These are phyloP conservation scores for Penicillium coffeae DNA, from an alignment of 495 filamentous ascomycete species.

Conservation along the genomic window DNA sequence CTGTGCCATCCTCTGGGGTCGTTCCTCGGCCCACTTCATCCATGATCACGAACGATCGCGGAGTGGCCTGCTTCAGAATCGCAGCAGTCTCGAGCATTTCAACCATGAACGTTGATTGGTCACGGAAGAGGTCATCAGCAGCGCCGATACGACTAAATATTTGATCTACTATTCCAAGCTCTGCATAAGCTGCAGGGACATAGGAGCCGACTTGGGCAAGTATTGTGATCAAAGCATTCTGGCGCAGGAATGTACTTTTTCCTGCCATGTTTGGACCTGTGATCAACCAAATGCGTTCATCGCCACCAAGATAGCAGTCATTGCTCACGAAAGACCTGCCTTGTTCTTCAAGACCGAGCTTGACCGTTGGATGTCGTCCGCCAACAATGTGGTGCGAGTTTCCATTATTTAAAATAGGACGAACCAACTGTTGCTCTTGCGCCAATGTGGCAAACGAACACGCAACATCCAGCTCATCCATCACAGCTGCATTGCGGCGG, in stretches of 20 bases:
- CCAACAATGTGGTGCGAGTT: conserved; percentile 65
- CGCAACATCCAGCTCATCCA: conserved; percentile 88
- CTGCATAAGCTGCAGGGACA: conserved; percentile 81
- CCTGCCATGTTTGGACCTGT: conserved; percentile 99
- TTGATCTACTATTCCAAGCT: conserved; percentile 83
- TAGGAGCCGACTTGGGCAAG: conserved; percentile 89
- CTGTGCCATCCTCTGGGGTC: conserved; percentile 83
- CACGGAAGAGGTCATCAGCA: conserved; percentile 84
- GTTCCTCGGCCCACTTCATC: conserved; percentile 95
- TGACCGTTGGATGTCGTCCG: conserved; percentile 87
- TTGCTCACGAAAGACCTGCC: conserved; percentile 83
- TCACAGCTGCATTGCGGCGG: conserved; percentile 78
- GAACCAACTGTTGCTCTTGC: conserved; percentile 62
- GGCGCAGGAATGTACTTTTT: conserved; percentile 90
- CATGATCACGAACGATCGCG: conserved; percentile 88
- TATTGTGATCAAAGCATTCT: conserved; percentile 90
- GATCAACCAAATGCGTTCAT: conserved; percentile 77
- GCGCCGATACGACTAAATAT: conserved; percentile 91
- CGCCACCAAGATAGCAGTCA: conserved; percentile 71
- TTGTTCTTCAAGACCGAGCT: conserved; percentile 70
- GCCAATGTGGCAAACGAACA: conserved; percentile 80
- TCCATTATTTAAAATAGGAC: conserved; percentile 64
- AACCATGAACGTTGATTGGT: conserved; percentile 91
- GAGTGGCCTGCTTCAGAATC: conserved; percentile 49
- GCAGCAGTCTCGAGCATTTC: conserved; percentile 55